These are phyloP conservation scores for Aspergillus bombycis DNA, from an alignment of 2,329 filamentous ascomycete species.

Conservation along the genomic window DNA sequence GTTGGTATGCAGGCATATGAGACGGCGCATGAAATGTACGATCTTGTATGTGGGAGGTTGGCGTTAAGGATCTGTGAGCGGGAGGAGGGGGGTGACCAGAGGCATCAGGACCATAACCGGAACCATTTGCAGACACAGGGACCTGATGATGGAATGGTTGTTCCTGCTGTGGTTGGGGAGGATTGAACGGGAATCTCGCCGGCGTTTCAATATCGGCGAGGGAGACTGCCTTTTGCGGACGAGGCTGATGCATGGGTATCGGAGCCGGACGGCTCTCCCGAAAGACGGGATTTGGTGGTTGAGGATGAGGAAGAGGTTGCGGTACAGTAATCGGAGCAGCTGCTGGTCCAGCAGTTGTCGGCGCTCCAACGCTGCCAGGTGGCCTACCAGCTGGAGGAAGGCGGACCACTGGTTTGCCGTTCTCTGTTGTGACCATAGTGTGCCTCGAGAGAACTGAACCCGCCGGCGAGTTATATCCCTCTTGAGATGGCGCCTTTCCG, in stretches of 20 bases:
- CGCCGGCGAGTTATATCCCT: slow-evolving; percentile 77
- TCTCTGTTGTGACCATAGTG: slow-evolving; percentile 61
- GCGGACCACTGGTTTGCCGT: slow-evolving; percentile 74
- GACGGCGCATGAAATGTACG: slow-evolving; percentile 90
- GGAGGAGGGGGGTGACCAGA: slow-evolving; percentile 66
- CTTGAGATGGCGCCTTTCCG: slow-evolving; percentile 67
- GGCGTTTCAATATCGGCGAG: slow-evolving; percentile 91
- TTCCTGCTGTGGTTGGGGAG: slow-evolving; percentile 68
- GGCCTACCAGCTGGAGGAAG: slow-evolving; percentile 67
- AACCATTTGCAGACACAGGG: slow-evolving; percentile 71
- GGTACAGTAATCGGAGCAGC: slow-evolving; percentile 23
- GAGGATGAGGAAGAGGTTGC: slow-evolving; percentile 44
- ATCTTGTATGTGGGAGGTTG: slow-evolving; percentile 89
- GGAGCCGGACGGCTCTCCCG: slow-evolving; percentile 63
- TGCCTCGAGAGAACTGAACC: slow-evolving; percentile 75
- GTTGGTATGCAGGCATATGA: slow-evolving; percentile 71
- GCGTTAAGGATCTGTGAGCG: slow-evolving; percentile 69
- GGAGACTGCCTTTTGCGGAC: slow-evolving; percentile 91
- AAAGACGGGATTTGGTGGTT: slow-evolving; percentile 59
- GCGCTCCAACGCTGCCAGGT: slow-evolving; percentile 22
- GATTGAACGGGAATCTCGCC: slow-evolving; percentile 61
- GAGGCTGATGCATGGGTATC: slow-evolving; percentile 87
- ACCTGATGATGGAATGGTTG: slow-evolving; percentile 94
- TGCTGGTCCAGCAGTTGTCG: slow-evolving; percentile 22
- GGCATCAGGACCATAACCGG: slow-evolving; percentile 55